These are phyloP conservation scores for Colletotrichum filicis DNA, from an alignment of 2,329 filamentous ascomycete species.

Conservation along the genomic window DNA sequence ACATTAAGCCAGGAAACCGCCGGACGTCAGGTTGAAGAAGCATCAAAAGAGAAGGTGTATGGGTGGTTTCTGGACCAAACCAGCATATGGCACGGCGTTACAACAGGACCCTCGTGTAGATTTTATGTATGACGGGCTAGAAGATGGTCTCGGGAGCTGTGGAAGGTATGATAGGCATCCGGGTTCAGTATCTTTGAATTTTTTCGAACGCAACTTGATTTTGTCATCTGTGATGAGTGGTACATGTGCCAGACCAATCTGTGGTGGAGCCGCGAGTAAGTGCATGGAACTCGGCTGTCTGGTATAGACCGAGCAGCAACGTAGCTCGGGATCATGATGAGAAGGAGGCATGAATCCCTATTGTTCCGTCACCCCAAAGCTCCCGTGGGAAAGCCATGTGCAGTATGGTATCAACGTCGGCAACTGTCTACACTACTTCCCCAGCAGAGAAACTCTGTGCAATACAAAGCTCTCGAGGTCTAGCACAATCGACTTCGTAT, in stretches of 20 bases:
- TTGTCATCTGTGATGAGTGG: background rate
- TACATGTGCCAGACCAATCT: no score
- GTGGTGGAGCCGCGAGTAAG: no score
- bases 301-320: background rate
- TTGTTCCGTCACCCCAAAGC: no score
- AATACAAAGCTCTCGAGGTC: background rate
- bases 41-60: slow-evolving; percentile 31
- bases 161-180: slow-evolving; percentile 32
- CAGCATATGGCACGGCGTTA: slow-evolving; percentile 52
- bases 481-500: background rate
- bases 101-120: slow-evolving; percentile 45
- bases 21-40: slow-evolving; percentile 25
- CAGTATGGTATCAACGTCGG: background rate
- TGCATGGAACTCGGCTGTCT: background rate
- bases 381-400: background rate
- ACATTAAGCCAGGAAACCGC: slow-evolving; percentile 31
- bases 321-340: no score
- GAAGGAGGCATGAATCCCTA: no score
- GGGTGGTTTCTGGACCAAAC: slow-evolving; percentile 32
- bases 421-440: background rate
- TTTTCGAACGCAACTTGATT: slow-evolving; percentile 17
- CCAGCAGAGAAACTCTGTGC: background rate
- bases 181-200: slow-evolving; percentile 29
- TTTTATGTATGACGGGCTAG: slow-evolving; percentile 41
- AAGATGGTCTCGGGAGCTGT: slow-evolving; percentile 27